These are phyloP conservation scores for Zymoseptoria tritici DNA, from an alignment of 2,329 filamentous ascomycete species.

Conservation along the genomic window DNA sequence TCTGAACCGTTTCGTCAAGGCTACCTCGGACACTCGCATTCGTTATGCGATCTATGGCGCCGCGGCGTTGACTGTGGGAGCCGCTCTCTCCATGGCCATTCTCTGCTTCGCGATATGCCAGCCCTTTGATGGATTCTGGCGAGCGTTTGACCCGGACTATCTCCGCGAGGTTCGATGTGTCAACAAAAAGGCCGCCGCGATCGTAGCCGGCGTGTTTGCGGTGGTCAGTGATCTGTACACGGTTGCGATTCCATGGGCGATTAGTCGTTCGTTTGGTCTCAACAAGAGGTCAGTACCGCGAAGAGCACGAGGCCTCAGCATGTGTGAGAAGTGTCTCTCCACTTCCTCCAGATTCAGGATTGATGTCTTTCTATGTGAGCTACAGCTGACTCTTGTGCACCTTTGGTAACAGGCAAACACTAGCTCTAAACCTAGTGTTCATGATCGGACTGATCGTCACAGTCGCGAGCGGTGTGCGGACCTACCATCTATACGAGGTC, in stretches of 20 bases:
- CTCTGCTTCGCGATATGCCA: neutral
- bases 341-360: no score
- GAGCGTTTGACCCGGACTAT: neutral
- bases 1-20: neutral
- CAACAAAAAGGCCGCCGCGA: constrained; percentile 33
- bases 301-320: no score
- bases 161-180: constrained; percentile 35
- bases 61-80: neutral
- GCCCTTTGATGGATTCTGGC: neutral
- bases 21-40: neutral
- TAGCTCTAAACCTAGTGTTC: constrained; percentile 38
- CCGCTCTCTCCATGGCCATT: neutral
- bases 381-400: no score
- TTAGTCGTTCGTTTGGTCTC: constrained; percentile 40
- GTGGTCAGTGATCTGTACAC: constrained; percentile 36
- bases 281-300: constrained; percentile 18
- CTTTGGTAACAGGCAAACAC: no score
- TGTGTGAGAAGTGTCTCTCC: no score
- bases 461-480: constrained; percentile 27
- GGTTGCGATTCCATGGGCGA: constrained; percentile 36
- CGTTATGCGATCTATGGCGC: neutral
- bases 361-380: no score
- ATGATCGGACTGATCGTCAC: constrained; percentile 25
- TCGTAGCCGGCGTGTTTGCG: constrained; percentile 34
- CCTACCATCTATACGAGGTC: constrained; percentile 26